Base-by-base conservation (phyloP, 2,329 filamentous ascomycete genomes). In the Aspergillus transmontanensis region DNA sequence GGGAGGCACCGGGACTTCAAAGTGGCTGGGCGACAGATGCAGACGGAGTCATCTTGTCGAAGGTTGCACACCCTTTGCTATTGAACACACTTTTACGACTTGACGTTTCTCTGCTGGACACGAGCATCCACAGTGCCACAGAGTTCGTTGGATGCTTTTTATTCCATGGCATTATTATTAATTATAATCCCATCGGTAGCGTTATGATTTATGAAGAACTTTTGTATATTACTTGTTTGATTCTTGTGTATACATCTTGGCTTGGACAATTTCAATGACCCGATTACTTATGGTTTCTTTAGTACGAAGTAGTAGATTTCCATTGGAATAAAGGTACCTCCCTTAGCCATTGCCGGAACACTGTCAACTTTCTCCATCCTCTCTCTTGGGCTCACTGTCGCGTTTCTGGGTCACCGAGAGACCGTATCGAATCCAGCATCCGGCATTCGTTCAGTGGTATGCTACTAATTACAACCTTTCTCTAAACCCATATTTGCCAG, bases 181-280 rank as follows among this genome's bases (percentile, higher is more conserved):
- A 58, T 62, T 58, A 57, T 58, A 62, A 58, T 55, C 30, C 41
- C 41, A 62, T 48, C 48, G 56, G 56, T 58, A 62, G 46, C 48
- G 56, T 62, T 62, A 62, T 62, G 60, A 62, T 55, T 62, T 58
- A 62, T 62, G 60, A 62, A 54, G 46, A 56, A 54, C 56, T 39
- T 39, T 62, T 62, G 60, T 62, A 62, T 48, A 62, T 59, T 62
- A 62, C 57, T 41, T 57, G 51, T 34, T 58, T 46, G 36, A 58
- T 39, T 58, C 48, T 57, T 62, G 46, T 62, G 41, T 58, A 43
- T 57, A 56, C 51, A 39, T 55, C 21, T 54, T 60, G 43, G 45
- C 19, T 32, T 41, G 32, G 30, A 51, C 21, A 50, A 36, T 59
- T 58, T 30, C 43, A 59, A 59, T 41, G n/a, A 32, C 32, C 45